These are phyloP conservation scores for Solanum tacnaense DNA, from an alignment of 257 asterid genomes.

Conservation along the genomic window DNA sequence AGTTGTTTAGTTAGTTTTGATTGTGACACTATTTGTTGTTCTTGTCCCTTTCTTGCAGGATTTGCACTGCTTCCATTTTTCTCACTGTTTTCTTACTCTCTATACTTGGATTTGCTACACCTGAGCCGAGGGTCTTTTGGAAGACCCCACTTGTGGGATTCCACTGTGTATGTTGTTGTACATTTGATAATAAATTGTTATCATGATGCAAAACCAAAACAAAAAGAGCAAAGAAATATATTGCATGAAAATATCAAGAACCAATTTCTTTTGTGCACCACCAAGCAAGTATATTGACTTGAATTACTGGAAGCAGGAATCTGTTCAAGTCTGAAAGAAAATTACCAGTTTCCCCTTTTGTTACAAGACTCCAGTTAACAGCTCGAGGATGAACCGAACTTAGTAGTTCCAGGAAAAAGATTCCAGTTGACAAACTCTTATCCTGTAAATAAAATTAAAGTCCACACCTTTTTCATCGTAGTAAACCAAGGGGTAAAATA, in stretches of 20 bases:
- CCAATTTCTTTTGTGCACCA: not conserved
- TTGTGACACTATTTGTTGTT: too few relatives aligned
- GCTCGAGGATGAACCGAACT: conserved; percentile 58
- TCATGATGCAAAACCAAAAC: not conserved
- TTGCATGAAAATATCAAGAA: not conserved
- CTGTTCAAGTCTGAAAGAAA: not conserved
- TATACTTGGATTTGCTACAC: too few relatives aligned
- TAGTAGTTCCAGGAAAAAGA: conserved; percentile 50
- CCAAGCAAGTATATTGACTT: not conserved
- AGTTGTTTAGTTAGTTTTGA: too few relatives aligned
- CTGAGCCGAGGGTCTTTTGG: not conserved
- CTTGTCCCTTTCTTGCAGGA: too few relatives aligned
- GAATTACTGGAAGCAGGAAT: not conserved
- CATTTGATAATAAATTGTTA: not conserved
- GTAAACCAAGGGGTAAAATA: not conserved
- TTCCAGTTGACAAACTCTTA: conserved; percentile 39
- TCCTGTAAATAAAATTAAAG: conserved; percentile 19
- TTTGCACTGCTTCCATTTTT: too few relatives aligned
- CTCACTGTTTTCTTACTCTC: too few relatives aligned
- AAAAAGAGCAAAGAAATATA: not conserved
- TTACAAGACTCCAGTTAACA: conserved; percentile 59
- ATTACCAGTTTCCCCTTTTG: conserved; percentile 56
- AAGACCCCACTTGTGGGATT: too few relatives aligned
- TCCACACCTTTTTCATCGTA: not conserved
- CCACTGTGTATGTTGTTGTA: too few relatives aligned